Base-by-base conservation (phyloP, 192 early-diverging fungal genomes). In the Linnemannia zychae region DNA sequence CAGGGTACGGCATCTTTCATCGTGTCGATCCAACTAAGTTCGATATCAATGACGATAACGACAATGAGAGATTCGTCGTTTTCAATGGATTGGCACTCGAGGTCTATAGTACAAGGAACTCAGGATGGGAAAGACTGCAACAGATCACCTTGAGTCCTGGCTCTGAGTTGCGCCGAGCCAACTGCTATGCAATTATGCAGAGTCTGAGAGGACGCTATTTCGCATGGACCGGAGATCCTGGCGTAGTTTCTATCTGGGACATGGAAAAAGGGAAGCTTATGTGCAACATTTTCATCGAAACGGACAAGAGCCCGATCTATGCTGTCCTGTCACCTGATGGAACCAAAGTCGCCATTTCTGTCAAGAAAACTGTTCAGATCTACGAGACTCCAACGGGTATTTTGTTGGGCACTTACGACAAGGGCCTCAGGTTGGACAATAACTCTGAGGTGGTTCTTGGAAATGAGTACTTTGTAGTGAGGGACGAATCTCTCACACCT, bases 151-250 rank as follows among this genome's bases (percentile, higher is more conserved):
- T 60, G 9, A 2, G n/a, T 24, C 57, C 6, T n/a, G 1, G 24
- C 24, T 12, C 7, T 6, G 24, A 24, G 7, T 31, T 31, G 11
- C 7, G 12, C 24, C 57, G 57, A 31, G 4, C 24, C 9, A 2
- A 31, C 13, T 44, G 13, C 9, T 11, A 53, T 22, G 16, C 7
- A 11, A 17, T 48, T 52, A 33, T 52, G 17, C 37, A 11, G 28
- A 72, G 77, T 48, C 65, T 71, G 17, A 52, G 65, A 24, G 70
- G 77, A 18, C 53, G 71, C 0, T 72, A 67, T 36, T 67, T 79
- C 17, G 77, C 63, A 28, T 79, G 71, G 70, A 66, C 60, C 1
- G 67, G 67, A 1, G 6, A 18, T 16, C 9, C 6, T 20, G 71
- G 71, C 1, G 46, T 66, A 1, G 52, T 72, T 17, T 72, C 77